A percentile compares a stretch with the other conserved stretches of the same genome.
Conservation (phyloP, 768 basidiomycete species). For the Pholiota conissans region DNA sequence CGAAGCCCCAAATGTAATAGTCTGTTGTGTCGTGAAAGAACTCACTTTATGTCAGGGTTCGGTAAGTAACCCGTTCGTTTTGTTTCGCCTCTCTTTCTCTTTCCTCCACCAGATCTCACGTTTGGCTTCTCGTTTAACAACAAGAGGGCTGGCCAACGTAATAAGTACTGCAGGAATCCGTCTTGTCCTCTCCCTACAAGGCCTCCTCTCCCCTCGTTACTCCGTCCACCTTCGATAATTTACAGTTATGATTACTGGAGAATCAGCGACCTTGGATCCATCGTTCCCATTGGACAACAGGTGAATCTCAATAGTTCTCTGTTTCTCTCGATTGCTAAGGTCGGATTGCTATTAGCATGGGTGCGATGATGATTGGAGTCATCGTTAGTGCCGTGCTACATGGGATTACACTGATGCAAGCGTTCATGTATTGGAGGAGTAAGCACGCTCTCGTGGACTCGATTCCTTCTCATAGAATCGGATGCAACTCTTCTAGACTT, state of each 20-base stretch:
- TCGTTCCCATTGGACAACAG: slow-evolving; percentile 32
- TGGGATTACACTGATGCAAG: slow-evolving; percentile 47
- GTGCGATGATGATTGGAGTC: slow-evolving; percentile 44
- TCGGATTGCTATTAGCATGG: slow-evolving; percentile 31
- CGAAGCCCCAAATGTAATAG: neutral
- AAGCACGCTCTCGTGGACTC: neutral
- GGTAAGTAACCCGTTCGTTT: neutral
- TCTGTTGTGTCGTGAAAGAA: neutral
- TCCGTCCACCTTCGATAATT: neutral
- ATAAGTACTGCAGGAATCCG: neutral
- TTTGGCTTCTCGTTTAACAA: neutral
- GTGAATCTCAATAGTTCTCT: slow-evolving; percentile 15
- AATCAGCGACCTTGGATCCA: slow-evolving; percentile 7
- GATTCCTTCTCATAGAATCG: neutral
- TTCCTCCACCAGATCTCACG: neutral
- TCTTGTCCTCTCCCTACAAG: neutral
- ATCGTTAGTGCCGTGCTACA: slow-evolving; percentile 37
- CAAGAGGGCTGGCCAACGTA: neutral
- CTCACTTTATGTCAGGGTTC: neutral
- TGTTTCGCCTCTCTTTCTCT: neutral
- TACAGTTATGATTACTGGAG: neutral
- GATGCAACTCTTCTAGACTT: slow-evolving; percentile 25
- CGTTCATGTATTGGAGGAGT: slow-evolving; percentile 47
- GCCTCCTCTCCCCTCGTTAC: neutral
- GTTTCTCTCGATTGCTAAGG: neutral